phyloP scores from a whole-genome alignment of 192 early-diverging fungal genomes.

The Entomortierella beljakovae region DNA sequence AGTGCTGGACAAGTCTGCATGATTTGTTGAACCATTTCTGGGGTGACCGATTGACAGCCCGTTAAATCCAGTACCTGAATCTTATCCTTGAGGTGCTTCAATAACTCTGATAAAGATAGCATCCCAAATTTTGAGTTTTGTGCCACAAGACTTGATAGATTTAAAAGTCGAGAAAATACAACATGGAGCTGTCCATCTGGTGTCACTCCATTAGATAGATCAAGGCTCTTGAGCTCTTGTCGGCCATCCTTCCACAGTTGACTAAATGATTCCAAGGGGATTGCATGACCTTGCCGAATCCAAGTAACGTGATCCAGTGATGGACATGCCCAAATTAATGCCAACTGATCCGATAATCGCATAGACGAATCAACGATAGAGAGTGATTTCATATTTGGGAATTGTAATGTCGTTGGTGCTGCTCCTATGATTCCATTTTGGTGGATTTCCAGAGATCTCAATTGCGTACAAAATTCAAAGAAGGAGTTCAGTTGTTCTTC shows the following conservation, averaged over 20 bases:
- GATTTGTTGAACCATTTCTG: slow-evolving; percentile 16
- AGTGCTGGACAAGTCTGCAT: slow-evolving; percentile 5
- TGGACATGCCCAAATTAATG: slow-evolving; percentile 8
- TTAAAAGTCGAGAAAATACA: background rate
- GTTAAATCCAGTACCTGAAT: slow-evolving; percentile 21
- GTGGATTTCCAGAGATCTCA: slow-evolving; percentile 26
- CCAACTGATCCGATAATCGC: slow-evolving; percentile 4
- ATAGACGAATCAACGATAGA: slow-evolving; percentile 17
- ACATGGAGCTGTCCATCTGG: slow-evolving; percentile 2
- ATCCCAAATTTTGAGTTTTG: slow-evolving; percentile 13
- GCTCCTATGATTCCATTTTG: slow-evolving; percentile 9
- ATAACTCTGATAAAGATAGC: background rate
- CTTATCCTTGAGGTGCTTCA: background rate
- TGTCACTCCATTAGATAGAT: slow-evolving; percentile 7
- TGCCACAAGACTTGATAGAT: slow-evolving; percentile 10
- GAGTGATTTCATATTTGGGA: slow-evolving; percentile 13
- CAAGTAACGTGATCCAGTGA: slow-evolving; percentile 25
- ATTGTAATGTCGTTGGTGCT: background rate
- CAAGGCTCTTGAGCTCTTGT: slow-evolving; percentile 16
- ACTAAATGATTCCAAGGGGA: background rate
- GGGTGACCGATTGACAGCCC: slow-evolving; percentile 6
- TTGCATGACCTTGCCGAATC: slow-evolving; percentile 1
- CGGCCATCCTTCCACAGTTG: background rate
- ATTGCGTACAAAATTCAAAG: slow-evolving; percentile 22
- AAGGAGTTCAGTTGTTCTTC: background rate